These are phyloP conservation scores for Podochytrium sp. DNA, from an alignment of 192 early-diverging fungal genomes.

Conservation along the genomic window DNA sequence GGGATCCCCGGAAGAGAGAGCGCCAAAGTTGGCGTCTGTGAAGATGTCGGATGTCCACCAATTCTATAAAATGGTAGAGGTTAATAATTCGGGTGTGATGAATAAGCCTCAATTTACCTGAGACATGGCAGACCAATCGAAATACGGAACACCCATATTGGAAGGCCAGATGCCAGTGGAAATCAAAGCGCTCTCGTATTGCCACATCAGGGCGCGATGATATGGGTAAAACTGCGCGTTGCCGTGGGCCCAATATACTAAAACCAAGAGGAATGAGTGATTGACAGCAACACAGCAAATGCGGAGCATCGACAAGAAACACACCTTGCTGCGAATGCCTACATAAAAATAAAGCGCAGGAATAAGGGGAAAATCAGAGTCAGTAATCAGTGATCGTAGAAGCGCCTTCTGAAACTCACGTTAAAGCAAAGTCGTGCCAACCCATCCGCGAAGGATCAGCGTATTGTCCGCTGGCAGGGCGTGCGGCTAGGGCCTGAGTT, in stretches of 20 bases:
- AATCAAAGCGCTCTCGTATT: constrained; percentile 16
- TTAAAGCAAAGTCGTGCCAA: constrained; percentile 23
- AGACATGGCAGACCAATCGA: constrained; percentile 25
- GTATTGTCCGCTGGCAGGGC: constrained; percentile 9
- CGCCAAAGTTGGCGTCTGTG: constrained; percentile 13
- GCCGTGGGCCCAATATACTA: background rate
- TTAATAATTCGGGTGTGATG: background rate
- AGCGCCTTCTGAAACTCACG: background rate
- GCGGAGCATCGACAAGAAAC: background rate
- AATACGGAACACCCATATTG: constrained; percentile 19
- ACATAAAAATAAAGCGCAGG: background rate
- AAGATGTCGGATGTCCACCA: constrained; percentile 25
- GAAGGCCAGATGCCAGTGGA: constrained; percentile 22
- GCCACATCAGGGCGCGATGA: constrained; percentile 21
- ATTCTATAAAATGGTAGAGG: constrained; percentile 3
- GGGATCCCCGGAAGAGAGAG: background rate
- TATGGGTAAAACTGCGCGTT: constrained; percentile 34
- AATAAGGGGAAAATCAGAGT: background rate
- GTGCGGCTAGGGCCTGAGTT: background rate
- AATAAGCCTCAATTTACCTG: background rate
- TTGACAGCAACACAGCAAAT: background rate
- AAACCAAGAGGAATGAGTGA: no score
- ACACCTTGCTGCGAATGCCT: constrained; percentile 10
- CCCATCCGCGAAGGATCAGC: background rate
- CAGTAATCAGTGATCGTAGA: background rate